Evolutionary conservation across 345 rosid species (phyloP).

Genomic region (Syzygium grande): DNA sequence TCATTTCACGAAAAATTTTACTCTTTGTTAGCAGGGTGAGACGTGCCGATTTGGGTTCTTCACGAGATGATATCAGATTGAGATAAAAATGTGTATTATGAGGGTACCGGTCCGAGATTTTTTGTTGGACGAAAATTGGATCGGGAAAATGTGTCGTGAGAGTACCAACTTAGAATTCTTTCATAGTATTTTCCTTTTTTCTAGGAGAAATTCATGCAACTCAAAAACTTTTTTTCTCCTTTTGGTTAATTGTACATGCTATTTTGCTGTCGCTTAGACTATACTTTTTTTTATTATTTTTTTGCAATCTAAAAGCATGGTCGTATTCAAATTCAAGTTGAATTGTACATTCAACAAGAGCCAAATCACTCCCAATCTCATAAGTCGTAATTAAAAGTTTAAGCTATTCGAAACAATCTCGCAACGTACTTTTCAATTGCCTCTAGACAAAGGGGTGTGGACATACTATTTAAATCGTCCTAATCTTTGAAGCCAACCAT

Average conservation of each 20-base stretch:
- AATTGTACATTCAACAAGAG: neutral
- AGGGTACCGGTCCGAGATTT: rapidly evolving
- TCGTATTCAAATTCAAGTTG: neutral
- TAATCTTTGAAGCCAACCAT: neutral
- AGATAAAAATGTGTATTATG: neutral
- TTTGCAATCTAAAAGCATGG: neutral
- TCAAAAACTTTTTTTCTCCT: neutral
- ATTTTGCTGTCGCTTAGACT: neutral
- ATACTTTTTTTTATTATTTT: neutral
- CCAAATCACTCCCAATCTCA: neutral
- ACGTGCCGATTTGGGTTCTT: rapidly evolving
- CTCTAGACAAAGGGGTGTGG: neutral
- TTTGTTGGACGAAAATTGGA: neutral
- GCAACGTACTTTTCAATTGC: neutral
- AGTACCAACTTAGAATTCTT: neutral
- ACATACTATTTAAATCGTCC: neutral
- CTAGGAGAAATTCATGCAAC: neutral
- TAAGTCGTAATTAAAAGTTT: neutral
- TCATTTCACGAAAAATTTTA: neutral
- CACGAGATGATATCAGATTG: neutral
- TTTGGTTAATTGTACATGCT: neutral
- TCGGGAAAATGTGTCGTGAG: neutral
- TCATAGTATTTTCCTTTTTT: neutral
- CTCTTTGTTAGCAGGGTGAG: neutral
- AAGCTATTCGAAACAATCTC: neutral